Evolutionary conservation across 2,329 filamentous ascomycete species (phyloP).

Genomic region (Claviceps purpurea): DNA sequence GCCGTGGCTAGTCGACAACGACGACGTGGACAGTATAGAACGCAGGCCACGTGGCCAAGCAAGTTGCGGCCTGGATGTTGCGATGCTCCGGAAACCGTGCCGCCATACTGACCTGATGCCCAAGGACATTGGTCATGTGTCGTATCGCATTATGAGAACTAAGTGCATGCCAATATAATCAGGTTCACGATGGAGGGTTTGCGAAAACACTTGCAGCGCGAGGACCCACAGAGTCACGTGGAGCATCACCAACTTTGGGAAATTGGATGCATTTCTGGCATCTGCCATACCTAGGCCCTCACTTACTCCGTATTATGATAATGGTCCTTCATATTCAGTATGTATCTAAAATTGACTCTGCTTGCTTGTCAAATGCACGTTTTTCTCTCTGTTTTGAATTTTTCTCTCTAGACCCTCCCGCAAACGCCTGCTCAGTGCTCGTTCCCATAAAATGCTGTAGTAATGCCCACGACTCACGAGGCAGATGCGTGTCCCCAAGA

Average conservation of each 20-base stretch:
- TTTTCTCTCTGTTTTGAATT: background rate
- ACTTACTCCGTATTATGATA: background rate
- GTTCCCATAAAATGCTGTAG: background rate
- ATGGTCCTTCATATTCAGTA: background rate
- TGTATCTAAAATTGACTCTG: background rate
- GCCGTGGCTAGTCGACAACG: background rate
- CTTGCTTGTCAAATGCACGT: background rate
- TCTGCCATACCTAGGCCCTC: too few species aligned
- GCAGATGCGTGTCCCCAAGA: background rate
- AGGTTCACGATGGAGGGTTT: background rate
- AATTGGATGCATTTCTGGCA: background rate
- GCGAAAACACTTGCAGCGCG: background rate
- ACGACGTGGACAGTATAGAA: slow-evolving; percentile 4
- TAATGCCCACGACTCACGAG: background rate
- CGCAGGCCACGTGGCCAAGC: slow-evolving; percentile 11
- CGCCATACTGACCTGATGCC: slow-evolving; percentile 31
- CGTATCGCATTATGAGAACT: slow-evolving; percentile 19
- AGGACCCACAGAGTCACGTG: slow-evolving; percentile 7
- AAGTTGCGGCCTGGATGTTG: slow-evolving; percentile 12
- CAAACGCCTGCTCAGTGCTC: background rate
- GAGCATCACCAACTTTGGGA: background rate
- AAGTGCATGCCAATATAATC: background rate
- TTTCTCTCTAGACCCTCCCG: background rate
- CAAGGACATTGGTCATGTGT: slow-evolving; percentile 32
- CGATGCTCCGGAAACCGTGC: slow-evolving; percentile 22